Evolutionary conservation across 495 filamentous ascomycete species (phyloP), one percentile per base, ranked within the genome.

Genomic region (Lophium mytilinum): DNA sequence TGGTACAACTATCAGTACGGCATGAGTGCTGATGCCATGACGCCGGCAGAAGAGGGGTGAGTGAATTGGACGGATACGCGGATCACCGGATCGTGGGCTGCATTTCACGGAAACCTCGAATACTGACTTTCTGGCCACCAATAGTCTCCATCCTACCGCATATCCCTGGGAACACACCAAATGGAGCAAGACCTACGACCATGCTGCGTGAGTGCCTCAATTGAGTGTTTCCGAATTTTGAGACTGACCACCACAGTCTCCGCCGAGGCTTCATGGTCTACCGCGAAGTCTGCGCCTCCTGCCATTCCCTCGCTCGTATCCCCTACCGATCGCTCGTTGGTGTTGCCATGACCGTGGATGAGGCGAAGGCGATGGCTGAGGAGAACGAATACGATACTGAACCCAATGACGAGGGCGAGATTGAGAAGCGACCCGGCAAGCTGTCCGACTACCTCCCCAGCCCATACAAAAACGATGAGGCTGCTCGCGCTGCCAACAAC

Each of bases 261-360:
- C 93, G 94, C 68, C 91, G 94, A 76, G 94, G 94, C 75, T 97
- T 99, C 84, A 94, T 96, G 78, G 94, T 99, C 69, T 99, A 99
- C 82, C 90, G 86, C 66, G 94, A 99, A 76, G 94, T 99, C 65
- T 99, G 94, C 81, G 82, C 92, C 50, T 86, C 88, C 56, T 99
- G 94, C 80, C 94, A 99, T 80, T 97, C 94, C 52, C 85, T 99
- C 50, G 83, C 80, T 70, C 87, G 94, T 75, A 83, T 99, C 47
- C 90, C 94, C 50, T 99, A 92, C 83, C 89, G 94, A 69, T 65
- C 86, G 17, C 83, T 97, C 56, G 94, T 99, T 70, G 94, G 90
- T 73, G 83, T 82, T 51, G 80, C 89, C 68, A 81, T 96, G 80
- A 97, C 94, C 55, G 89, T 95, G 68, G 91, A 97, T 69, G 94